Evolutionary conservation across 2,329 filamentous ascomycete genomes (phyloP).

Genomic region (Sphaerostilbella broomeana): DNA sequence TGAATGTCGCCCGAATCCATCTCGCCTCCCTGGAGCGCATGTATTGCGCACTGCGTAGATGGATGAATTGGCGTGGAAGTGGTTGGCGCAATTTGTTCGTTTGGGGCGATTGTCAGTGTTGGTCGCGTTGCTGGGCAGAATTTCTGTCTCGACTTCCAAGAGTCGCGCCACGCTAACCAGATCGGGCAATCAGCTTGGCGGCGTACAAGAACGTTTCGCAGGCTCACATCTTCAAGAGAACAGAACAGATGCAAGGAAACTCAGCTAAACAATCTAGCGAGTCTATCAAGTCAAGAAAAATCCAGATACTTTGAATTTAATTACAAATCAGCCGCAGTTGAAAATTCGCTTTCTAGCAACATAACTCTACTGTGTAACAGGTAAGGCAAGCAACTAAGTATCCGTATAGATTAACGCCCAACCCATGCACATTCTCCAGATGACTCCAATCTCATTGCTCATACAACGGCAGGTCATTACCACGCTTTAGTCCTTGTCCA

Average conservation of each 20-base stretch:
- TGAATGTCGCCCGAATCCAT: constrained; percentile 59
- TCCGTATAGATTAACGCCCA: constrained; percentile 25
- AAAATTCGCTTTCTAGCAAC: neutral
- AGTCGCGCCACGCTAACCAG: constrained; percentile 28
- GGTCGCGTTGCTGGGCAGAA: constrained; percentile 29
- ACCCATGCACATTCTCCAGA: constrained; percentile 22
- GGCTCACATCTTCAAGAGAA: neutral
- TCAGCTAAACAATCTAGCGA: too few relatives aligned
- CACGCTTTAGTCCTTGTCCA: constrained; percentile 65
- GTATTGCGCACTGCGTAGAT: too few relatives aligned
- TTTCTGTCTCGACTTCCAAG: constrained; percentile 22
- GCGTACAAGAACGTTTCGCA: neutral
- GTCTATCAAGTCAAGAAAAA: too few relatives aligned
- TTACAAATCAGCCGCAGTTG: too few relatives aligned
- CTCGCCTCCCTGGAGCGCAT: constrained; percentile 52
- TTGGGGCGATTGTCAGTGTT: constrained; percentile 14
- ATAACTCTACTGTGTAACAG: constrained; percentile 2
- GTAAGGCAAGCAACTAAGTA: constrained; percentile 1
- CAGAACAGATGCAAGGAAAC: neutral
- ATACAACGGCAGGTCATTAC: constrained; percentile 4
- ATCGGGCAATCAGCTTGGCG: constrained; percentile 30
- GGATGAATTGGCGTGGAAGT: constrained; percentile 14
- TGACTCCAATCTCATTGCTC: constrained; percentile 17
- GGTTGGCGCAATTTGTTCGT: constrained; percentile 23
- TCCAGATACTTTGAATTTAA: too few relatives aligned